Evolutionary conservation across 2,329 filamentous ascomycete genomes (phyloP).

Genomic region (Coniella lustricola): DNA sequence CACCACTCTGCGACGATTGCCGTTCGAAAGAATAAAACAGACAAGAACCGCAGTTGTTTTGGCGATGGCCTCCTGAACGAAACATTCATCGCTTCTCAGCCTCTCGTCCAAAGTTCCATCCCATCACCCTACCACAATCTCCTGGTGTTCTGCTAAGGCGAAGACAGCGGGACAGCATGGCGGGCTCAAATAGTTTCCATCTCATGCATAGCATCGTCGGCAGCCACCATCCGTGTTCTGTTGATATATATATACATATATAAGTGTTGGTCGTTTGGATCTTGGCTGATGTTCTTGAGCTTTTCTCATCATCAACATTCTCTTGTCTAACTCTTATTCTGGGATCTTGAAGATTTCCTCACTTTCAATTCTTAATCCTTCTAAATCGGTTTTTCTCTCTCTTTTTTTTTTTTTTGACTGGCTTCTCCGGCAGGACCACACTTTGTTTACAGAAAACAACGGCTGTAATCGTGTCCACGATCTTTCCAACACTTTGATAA

Average conservation of each 20-base stretch:
- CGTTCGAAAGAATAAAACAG: slow-evolving; percentile 11
- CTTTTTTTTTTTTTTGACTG: slow-evolving; percentile 15
- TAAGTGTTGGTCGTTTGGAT: not conserved
- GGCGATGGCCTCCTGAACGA: slow-evolving; percentile 9
- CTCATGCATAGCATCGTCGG: not conserved
- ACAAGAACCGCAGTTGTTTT: slow-evolving; percentile 1
- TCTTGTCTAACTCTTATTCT: slow-evolving; percentile 11
- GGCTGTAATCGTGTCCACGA: slow-evolving; percentile 15
- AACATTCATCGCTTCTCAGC: slow-evolving; percentile 7
- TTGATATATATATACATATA: slow-evolving; percentile 5
- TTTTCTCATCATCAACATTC: slow-evolving; percentile 9
- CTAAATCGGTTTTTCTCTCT: too few species aligned
- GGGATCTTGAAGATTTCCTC: slow-evolving; percentile 14
- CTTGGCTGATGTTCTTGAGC: slow-evolving; percentile 2
- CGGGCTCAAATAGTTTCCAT: not conserved
- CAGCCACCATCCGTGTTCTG: too few species aligned
- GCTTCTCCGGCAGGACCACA: slow-evolving; percentile 16
- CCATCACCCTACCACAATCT: not conserved
- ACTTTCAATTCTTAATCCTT: slow-evolving; percentile 1
- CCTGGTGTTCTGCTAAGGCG: not conserved
- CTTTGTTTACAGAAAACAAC: slow-evolving; percentile 18
- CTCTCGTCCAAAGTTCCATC: slow-evolving; percentile 2
- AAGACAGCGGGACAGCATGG: not conserved
- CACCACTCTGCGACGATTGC: slow-evolving; percentile 13
- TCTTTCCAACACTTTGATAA: slow-evolving; percentile 19